Evolutionary conservation across 2,329 filamentous ascomycete species (phyloP), one percentile per base, ranked within the genome.

Genomic region (Hypomyces rosellus): DNA sequence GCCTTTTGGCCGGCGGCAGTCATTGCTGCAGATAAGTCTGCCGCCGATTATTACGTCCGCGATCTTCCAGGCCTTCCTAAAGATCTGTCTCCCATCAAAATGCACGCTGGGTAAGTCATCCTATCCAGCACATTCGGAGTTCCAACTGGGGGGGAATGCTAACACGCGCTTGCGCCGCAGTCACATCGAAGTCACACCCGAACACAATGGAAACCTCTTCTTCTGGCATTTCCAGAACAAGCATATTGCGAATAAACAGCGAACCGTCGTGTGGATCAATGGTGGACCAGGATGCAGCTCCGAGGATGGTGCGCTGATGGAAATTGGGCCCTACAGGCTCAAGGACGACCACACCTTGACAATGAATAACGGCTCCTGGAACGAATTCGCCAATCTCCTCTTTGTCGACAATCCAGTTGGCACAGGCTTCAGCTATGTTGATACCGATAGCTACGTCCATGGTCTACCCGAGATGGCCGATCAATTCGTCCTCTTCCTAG

Each of bases 151-250:
- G n/a, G 16, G 39, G 12, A 13, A 20, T n/a, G 54, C 61, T 65
- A 58, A 63, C 58, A 49, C 54, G 41, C 36, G 14, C 36, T 58
- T 34, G 16, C 42, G 39, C 37, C 44, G 43, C 65, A 96, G 90
- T 49, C 93, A 99, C 73, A 86, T 99, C 67, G 91, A 97, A 71
- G 79, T 99, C 62, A 87, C 84, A 34, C 81, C 86, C 16, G 84
- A 89, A 58, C 81, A 86, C 66, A 89, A 97, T 65, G 92, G 89
- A 59, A 95, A 97, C 69, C 73, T 99, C 15, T 99, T 97, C 76
- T 99, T 99, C 76, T 99, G 93, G 93, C 89, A 96, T 64, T 96
- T 88, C 66, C 84, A 96, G 66, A 97, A 97, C 66, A 81, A 88
- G 59, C 93, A 99, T 68, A 96, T 99, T 59, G 92, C 90, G 51